Percentiles rank a stretch among this genome's conserved stretches.
Evolutionary conservation across 2,329 filamentous ascomycete species (phyloP).

Genomic region (Huntiella abstrusa): DNA sequence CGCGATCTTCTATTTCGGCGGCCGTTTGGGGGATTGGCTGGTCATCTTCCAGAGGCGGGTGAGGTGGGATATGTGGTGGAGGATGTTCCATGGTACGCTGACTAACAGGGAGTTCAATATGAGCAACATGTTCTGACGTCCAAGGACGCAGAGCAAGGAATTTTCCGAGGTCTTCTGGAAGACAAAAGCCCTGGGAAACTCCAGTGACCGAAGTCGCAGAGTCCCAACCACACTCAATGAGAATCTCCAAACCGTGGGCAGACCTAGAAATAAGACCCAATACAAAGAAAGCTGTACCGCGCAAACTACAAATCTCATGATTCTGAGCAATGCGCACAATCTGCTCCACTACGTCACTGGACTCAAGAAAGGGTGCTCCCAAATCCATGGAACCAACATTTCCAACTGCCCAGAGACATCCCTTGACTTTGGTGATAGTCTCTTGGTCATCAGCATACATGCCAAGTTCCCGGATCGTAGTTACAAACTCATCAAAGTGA

Average conservation of each 20-base stretch:
- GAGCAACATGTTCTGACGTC: slow-evolving; percentile 26
- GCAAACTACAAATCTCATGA: slow-evolving; percentile 77
- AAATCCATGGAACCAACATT: slow-evolving; percentile 98
- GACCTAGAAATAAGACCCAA: slow-evolving; percentile 83
- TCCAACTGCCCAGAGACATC: slow-evolving; percentile 90
- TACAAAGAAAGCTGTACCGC: slow-evolving; percentile 93
- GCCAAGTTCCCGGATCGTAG: slow-evolving; percentile 72
- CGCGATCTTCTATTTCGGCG: slow-evolving; percentile 52
- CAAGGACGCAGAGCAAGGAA: slow-evolving; percentile 54
- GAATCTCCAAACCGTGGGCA: slow-evolving; percentile 75
- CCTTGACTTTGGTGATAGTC: slow-evolving; percentile 81
- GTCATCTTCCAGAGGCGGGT: slow-evolving; percentile 27
- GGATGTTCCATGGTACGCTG: slow-evolving; percentile 33
- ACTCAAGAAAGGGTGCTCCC: slow-evolving; percentile 82
- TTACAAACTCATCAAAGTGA: slow-evolving; percentile 84
- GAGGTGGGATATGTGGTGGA: slow-evolving; percentile 16
- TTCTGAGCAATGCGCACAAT: slow-evolving; percentile 78
- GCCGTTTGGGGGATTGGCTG: slow-evolving; percentile 7
- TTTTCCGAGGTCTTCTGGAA: slow-evolving; percentile 60
- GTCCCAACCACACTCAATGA: slow-evolving; percentile 83
- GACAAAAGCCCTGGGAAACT: slow-evolving; percentile 67
- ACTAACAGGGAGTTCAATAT: slow-evolving; percentile 27
- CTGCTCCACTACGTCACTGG: slow-evolving; percentile 67
- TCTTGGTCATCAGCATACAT: slow-evolving; percentile 74
- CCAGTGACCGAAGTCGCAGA: slow-evolving; percentile 71